Evolutionary conservation across 2,329 filamentous ascomycete species (phyloP), one percentile per base, ranked within the genome.

Genomic region (Fusarium sp.): DNA sequence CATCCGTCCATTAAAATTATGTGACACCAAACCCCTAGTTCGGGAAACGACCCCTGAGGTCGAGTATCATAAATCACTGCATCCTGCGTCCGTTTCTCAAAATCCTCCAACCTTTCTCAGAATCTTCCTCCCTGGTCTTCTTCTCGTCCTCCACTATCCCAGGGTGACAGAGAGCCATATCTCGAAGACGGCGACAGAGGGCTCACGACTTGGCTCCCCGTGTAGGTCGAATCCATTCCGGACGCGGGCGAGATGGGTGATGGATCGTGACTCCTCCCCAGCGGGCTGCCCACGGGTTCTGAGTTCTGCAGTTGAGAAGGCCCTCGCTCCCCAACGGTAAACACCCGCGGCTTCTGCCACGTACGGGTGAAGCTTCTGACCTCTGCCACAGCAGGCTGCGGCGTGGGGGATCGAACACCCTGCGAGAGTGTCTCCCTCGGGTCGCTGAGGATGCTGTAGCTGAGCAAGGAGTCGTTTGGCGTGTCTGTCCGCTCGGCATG

Each of bases 371-470:
- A 79, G 38, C 74, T 79, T 54, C 54, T 71, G 4, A 72, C 63
- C 64, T 79, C 77, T 12, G 77, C 77, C 32, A 79, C 69, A 4
- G 77, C 77, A 1, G 76, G 76, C 57, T 72, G 78, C 9, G 77
- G 77, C 9, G 77, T 79, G 6, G 77, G 71, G 5, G 71, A 74
- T 33, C 66, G 64, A 17, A 72, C 59, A 1, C 71, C 73, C 17
- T 65, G 71, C 15, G 76, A 79, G 20, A 60, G 65, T 3, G 71
- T 68, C 14, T 76, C 69, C 20, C 74, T 68, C 8, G 70, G 70
- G 14, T 79, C 74, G n/a, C 72, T 68, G 12, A 64, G n/a, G 5
- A 65, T 63, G 25, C 66, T 63, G 3, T 61, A 69, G 11, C 69
- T 68, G 27, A 66, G 45, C 74, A 70, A 79, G 0, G 71, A 73